Percentiles rank a stretch among this genome's conserved stretches.
phyloP scores from a whole-genome alignment of 1,284 basidiomycete species.

The Neotropicomus parvogracilis region DNA sequence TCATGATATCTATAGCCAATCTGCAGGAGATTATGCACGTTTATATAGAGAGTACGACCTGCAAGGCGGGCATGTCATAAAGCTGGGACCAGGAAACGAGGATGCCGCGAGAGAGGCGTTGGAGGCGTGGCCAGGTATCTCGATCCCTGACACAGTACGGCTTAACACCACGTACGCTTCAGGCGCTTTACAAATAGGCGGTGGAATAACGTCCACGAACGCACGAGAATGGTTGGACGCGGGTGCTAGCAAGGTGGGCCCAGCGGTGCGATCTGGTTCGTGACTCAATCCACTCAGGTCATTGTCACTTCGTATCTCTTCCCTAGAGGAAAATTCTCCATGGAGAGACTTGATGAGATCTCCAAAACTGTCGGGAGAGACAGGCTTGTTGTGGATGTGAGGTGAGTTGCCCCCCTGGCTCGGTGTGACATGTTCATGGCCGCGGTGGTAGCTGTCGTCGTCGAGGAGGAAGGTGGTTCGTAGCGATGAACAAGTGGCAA shows the following conservation, averaged over 20 bases:
- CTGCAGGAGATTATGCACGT: slow-evolving; percentile 76
- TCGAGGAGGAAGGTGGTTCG: slow-evolving; percentile 78
- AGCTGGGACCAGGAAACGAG: slow-evolving; percentile 90
- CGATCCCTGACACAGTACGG: slow-evolving; percentile 1
- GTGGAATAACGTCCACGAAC: slow-evolving; percentile 84
- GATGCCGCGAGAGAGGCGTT: slow-evolving; percentile 82
- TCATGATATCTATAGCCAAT: slow-evolving; percentile 53
- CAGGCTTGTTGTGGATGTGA: slow-evolving; percentile 92
- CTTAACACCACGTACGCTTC: slow-evolving; percentile 10
- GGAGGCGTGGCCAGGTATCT: slow-evolving; percentile 73
- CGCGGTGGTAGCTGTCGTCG: slow-evolving; percentile 72
- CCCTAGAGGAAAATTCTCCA: slow-evolving; percentile 74
- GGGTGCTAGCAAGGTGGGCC: slow-evolving; percentile 85
- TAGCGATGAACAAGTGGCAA: slow-evolving; percentile 99
- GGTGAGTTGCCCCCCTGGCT: slow-evolving; percentile 45
- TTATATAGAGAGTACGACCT: slow-evolving; percentile 74
- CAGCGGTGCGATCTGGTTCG: neutral
- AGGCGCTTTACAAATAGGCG: slow-evolving; percentile 88
- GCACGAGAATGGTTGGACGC: slow-evolving; percentile 81
- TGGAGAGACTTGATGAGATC: slow-evolving; percentile 67
- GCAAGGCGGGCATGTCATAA: slow-evolving; percentile 92
- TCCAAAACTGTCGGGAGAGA: slow-evolving; percentile 76
- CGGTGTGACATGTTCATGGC: neutral
- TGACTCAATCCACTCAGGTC: slow-evolving; percentile 50
- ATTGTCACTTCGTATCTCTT: slow-evolving; percentile 98